Conservation (phyloP, 495 filamentous ascomycete genomes). For the Hyaloscypha finlandica region DNA sequence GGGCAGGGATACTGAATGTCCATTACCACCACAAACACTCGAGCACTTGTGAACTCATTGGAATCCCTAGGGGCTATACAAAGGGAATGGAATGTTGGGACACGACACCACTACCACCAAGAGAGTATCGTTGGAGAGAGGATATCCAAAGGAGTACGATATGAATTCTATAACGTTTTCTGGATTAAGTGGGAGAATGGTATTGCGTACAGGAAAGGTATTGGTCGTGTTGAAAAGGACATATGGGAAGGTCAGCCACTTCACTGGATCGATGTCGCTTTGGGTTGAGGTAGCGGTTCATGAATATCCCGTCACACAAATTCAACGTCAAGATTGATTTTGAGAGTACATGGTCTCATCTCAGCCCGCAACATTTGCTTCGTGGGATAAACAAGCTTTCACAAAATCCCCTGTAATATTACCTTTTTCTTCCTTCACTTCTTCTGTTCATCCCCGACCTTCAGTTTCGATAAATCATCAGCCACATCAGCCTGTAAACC, state of each 20-base stretch:
- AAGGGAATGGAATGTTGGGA: background rate
- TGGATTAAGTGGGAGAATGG: constrained; percentile 14
- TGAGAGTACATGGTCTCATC: too few relatives aligned
- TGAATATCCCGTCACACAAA: too few relatives aligned
- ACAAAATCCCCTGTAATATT: too few relatives aligned
- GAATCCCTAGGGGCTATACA: constrained; percentile 1
- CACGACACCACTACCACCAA: too few relatives aligned
- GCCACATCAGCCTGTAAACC: background rate
- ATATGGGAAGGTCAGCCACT: constrained; percentile 1
- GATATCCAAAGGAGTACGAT: background rate
- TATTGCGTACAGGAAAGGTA: constrained; percentile 8
- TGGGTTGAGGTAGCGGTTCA: background rate
- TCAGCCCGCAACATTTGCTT: too few relatives aligned
- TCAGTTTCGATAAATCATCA: background rate
- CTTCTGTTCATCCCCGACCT: background rate
- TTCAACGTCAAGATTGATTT: too few relatives aligned
- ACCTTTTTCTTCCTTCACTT: background rate
- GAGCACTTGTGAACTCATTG: constrained; percentile 4
- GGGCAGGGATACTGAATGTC: background rate
- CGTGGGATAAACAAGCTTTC: too few relatives aligned
- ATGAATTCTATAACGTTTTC: constrained; percentile 15
- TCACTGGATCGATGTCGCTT: constrained; percentile 2
- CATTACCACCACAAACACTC: background rate
- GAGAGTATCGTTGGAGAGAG: background rate
- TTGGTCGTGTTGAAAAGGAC: constrained; percentile 1